phyloP scores from a whole-genome alignment of 164 flowering plant genomes.

The Pachysandra terminalis region DNA sequence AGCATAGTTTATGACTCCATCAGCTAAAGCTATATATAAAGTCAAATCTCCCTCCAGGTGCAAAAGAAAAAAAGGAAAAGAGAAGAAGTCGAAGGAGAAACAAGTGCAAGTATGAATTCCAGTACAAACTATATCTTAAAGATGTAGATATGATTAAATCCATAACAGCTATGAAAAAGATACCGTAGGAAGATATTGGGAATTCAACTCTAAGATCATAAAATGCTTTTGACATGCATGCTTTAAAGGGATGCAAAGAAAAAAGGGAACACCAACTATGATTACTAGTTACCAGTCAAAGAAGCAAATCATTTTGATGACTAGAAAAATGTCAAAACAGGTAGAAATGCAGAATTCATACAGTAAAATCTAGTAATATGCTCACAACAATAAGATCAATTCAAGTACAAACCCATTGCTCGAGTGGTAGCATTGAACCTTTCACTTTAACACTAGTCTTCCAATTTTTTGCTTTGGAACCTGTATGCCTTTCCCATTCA shows the following conservation, averaged over 20 bases:
- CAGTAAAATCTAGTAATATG: neutral
- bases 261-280: neutral
- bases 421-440: conserved; percentile 74
- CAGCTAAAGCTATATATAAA: too few species aligned
- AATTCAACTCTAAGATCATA: neutral
- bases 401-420: conserved; percentile 81
- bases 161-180: neutral
- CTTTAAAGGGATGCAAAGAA: neutral
- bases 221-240: neutral
- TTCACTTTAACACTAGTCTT: conserved; percentile 76
- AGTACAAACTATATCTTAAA: neutral
- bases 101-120: neutral
- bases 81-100: neutral
- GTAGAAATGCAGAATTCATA: neutral
- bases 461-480: conserved; percentile 86
- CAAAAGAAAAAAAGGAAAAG: too few species aligned
- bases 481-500: conserved; percentile 95
- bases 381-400: conserved; percentile 11
- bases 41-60: too few species aligned
- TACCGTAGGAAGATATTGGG: neutral
- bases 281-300: neutral
- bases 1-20: too few species aligned
- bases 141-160: neutral
- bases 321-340: neutral
- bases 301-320: neutral